Conservation (phyloP, 75 land plant genomes). For the Pinus albicaulis region DNA sequence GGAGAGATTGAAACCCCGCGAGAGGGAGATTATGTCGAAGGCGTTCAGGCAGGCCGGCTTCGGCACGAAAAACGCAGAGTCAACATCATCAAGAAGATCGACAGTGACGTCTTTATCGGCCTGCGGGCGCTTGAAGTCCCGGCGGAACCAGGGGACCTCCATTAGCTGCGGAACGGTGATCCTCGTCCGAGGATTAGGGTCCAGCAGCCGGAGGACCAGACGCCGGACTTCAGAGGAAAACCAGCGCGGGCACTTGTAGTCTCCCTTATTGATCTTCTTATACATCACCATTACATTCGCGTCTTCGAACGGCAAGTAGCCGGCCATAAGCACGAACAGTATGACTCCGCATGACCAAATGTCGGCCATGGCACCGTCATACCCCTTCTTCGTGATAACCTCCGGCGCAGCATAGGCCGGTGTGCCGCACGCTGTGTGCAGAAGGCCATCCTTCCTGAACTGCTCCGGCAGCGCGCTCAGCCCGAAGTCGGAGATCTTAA, state of each 20-base stretch:
- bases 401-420: conserved; percentile 52
- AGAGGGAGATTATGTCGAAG: no score
- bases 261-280: conserved; percentile 15
- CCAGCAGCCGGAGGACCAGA: no score
- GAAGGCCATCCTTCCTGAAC: no score
- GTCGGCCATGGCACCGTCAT: conserved; percentile 50
- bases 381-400: conserved; percentile 47
- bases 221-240: conserved; percentile 34
- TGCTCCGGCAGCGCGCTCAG: no score
- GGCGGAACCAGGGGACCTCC: no score
- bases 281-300: not conserved
- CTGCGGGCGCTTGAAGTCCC: not conserved
- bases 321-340: conserved; percentile 19
- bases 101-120: not conserved
- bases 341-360: conserved; percentile 32
- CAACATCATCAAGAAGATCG: not conserved
- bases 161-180: no score
- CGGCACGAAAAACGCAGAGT: not conserved
- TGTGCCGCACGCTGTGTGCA: no score
- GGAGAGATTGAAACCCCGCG: no score
- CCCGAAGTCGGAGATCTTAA: no score
- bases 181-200: no score
- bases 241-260: conserved; percentile 39
- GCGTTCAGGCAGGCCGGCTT: conserved; percentile 17
- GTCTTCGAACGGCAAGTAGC: conserved; percentile 11